Evolutionary conservation across 2,329 filamentous ascomycete species (phyloP).

Genomic region (Colletotrichum sp.): DNA sequence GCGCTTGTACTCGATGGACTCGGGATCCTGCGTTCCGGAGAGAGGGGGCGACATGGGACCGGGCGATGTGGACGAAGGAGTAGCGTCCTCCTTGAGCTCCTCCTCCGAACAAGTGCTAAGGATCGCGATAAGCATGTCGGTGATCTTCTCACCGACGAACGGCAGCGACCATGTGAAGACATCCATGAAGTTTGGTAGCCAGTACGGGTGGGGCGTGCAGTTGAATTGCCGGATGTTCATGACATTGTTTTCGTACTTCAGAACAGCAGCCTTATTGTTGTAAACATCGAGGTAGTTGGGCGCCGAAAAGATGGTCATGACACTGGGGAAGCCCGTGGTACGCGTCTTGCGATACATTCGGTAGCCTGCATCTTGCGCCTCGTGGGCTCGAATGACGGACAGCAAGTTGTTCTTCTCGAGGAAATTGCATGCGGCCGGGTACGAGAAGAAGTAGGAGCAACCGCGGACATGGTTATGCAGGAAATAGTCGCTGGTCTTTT

Average conservation of each 20-base stretch:
- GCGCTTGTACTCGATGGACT: slow-evolving; percentile 91
- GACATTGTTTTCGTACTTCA: slow-evolving; percentile 99
- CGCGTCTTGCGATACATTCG: slow-evolving; percentile 99
- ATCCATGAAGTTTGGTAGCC: slow-evolving; percentile 99
- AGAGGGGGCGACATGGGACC: slow-evolving; percentile 78
- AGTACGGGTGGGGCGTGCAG: slow-evolving; percentile 98
- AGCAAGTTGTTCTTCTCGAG: slow-evolving; percentile 98
- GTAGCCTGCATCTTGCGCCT: slow-evolving; percentile 98
- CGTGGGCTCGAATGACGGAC: slow-evolving; percentile 95
- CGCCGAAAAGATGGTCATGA: slow-evolving; percentile 99
- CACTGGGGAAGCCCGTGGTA: slow-evolving; percentile 96
- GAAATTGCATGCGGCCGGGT: slow-evolving; percentile 95
- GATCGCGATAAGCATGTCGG: slow-evolving; percentile 98
- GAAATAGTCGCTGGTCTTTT: slow-evolving; percentile 98
- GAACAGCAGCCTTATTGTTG: slow-evolving; percentile 98
- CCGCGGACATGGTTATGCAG: slow-evolving; percentile 98
- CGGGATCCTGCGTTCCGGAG: slow-evolving; percentile 66
- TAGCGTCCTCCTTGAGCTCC: slow-evolving; percentile 88
- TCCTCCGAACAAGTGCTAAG: slow-evolving; percentile 99
- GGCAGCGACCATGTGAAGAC: slow-evolving; percentile 99
- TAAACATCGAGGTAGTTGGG: slow-evolving; percentile 99
- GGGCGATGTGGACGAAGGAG: slow-evolving; percentile 71
- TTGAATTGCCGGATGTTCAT: slow-evolving; percentile 99
- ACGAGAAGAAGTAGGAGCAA: slow-evolving; percentile 99
- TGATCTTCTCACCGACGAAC: slow-evolving; percentile 99